phyloP scores from a whole-genome alignment of 2,329 filamentous ascomycete species.

The Colletotrichum sp. region DNA sequence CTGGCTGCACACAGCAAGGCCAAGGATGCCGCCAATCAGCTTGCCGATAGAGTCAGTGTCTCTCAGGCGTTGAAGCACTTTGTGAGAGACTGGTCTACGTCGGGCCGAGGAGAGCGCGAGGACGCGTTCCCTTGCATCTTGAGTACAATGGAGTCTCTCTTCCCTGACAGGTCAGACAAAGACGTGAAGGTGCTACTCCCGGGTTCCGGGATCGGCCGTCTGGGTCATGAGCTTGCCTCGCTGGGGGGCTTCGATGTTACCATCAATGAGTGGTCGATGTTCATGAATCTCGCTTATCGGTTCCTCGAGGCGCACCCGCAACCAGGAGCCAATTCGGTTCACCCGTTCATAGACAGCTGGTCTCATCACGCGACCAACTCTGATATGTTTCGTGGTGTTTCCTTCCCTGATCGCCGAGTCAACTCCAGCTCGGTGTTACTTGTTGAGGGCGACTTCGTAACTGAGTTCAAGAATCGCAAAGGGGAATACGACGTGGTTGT shows the following conservation, averaged over 20 bases:
- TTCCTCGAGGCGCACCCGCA: conserved; percentile 43
- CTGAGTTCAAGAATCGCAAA: conserved; percentile 33
- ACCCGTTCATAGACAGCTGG: conserved; percentile 62
- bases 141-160: conserved; percentile 33
- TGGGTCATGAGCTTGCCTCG: conserved; percentile 54
- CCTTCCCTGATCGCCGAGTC: conserved; percentile 46
- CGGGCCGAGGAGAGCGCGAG: conserved; percentile 50
- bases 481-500: conserved; percentile 52
- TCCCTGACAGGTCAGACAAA: conserved; percentile 26
- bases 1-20: conserved; percentile 46
- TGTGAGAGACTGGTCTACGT: conserved; percentile 60
- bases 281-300: conserved; percentile 60
- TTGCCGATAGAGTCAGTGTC: conserved; percentile 51
- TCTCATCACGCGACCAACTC: conserved; percentile 56
- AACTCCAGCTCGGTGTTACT: conserved; percentile 45
- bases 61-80: conserved; percentile 62
- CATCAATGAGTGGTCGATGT: conserved; percentile 63
- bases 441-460: conserved; percentile 62
- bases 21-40: conserved; percentile 38
- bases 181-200: conserved; percentile 50
- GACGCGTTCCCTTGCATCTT: conserved; percentile 45
- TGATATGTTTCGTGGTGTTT: conserved; percentile 50
- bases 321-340: conserved; percentile 32
- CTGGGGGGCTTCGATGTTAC: conserved; percentile 55
- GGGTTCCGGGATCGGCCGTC: conserved; percentile 56